Evolutionary conservation across 768 basidiomycete genomes (phyloP).

Genomic region (Leucosporidium yakuticum): DNA sequence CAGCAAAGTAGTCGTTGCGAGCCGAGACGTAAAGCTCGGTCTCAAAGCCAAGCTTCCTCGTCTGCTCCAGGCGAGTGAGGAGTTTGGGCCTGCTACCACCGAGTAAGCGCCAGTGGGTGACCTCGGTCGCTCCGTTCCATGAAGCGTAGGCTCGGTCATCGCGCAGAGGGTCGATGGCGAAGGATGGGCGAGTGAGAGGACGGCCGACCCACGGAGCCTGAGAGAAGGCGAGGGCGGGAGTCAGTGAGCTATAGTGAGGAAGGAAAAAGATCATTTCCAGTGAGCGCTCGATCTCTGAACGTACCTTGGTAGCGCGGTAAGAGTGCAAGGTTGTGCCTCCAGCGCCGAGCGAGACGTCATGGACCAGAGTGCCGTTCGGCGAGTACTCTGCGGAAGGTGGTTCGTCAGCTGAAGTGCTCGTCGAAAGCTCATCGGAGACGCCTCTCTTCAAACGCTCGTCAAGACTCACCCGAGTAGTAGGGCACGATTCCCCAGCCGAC

Average conservation of each 20-base stretch:
- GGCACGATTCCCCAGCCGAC: conserved; percentile 3
- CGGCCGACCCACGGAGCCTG: conserved; percentile 26
- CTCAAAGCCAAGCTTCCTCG: not conserved
- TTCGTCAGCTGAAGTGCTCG: too few species aligned
- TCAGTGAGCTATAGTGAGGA: too few species aligned
- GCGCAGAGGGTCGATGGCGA: conserved; percentile 8
- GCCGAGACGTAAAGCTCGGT: not conserved
- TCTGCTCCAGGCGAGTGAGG: not conserved
- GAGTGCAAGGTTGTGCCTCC: conserved; percentile 30
- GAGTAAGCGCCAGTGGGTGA: conserved; percentile 14
- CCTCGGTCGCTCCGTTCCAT: conserved; percentile 41
- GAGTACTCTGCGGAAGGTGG: too few species aligned
- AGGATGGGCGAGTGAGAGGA: conserved; percentile 25
- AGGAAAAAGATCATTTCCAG: too few species aligned
- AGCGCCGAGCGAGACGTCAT: not conserved
- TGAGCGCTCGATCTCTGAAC: too few species aligned
- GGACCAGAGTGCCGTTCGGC: not conserved
- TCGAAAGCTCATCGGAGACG: too few species aligned
- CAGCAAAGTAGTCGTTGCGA: not conserved
- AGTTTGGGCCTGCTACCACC: not conserved
- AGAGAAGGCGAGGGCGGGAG: too few species aligned
- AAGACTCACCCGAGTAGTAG: conserved; percentile 1
- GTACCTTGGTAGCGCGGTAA: conserved; percentile 34
- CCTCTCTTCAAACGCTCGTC: not conserved
- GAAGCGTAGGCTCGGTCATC: conserved; percentile 25